Conservation (phyloP, 225 moss, liverwort and hornwort genomes). For the Anthoceros angustus region DNA sequence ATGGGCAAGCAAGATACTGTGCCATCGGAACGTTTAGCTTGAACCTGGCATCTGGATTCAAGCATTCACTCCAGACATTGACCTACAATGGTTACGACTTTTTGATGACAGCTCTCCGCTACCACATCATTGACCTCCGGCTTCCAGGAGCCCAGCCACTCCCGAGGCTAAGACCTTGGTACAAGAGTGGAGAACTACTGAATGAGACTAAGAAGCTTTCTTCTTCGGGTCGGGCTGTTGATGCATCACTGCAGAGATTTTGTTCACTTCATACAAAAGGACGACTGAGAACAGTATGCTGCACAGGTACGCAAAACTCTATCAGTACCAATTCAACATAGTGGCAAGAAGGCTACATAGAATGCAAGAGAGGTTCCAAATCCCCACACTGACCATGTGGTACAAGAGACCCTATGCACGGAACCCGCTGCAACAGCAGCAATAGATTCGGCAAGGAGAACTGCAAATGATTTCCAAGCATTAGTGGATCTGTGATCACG, state of each 20-base stretch:
- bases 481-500: neutral
- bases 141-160: too few relatives aligned
- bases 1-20: too few relatives aligned
- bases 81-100: too few relatives aligned
- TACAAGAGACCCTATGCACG: conserved; percentile 41
- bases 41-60: too few relatives aligned
- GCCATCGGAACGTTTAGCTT: too few relatives aligned
- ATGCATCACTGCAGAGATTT: conserved; percentile 24
- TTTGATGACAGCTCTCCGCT: too few relatives aligned
- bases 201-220: conserved; percentile 14
- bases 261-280: conserved; percentile 34
- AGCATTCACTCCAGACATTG: too few relatives aligned
- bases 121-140: too few relatives aligned
- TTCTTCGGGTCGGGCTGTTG: conserved; percentile 34
- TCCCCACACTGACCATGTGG: conserved; percentile 28
- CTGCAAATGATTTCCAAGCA: conserved; percentile 9
- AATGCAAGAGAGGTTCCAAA: neutral
- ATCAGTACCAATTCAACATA: neutral
- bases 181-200: neutral
- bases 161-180: too few relatives aligned
- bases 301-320: conserved; percentile 11
- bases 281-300: conserved; percentile 28
- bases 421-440: conserved; percentile 33
- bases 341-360: too few relatives aligned
- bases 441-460: conserved; percentile 21